Evolutionary conservation across 148 eudicot genomes (phyloP).

Genomic region (Pharnaceum exiguum): DNA sequence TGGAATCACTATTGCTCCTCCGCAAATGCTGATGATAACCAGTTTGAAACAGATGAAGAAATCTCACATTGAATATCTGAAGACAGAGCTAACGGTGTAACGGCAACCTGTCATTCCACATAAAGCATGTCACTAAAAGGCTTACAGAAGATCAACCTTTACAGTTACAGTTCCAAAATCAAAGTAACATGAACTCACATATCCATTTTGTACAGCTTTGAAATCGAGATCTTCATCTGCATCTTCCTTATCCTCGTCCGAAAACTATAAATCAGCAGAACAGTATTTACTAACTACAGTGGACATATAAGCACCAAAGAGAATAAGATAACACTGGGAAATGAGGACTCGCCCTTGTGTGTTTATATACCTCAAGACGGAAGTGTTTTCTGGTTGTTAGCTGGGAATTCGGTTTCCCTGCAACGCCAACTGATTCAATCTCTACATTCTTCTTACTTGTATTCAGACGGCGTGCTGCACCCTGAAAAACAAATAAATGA

Average conservation of each 20-base stretch:
- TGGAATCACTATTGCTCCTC: constrained; percentile 19
- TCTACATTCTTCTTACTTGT: constrained; percentile 72
- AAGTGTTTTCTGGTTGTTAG: constrained; percentile 60
- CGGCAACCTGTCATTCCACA: constrained; percentile 27
- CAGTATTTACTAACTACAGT: neutral
- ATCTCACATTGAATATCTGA: constrained; percentile 27
- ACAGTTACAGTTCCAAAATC: neutral
- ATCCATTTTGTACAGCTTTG: constrained; percentile 78
- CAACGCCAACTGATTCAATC: constrained; percentile 85
- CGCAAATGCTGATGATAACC: constrained; percentile 29
- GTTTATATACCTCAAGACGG: constrained; percentile 71
- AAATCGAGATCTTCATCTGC: constrained; percentile 78
- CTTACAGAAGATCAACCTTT: neutral
- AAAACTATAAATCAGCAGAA: constrained; percentile 41
- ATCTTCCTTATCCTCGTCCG: constrained; percentile 53
- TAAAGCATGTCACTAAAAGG: neutral
- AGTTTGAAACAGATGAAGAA: constrained; percentile 34
- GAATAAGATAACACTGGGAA: too few species aligned
- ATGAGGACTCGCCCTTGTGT: too few species aligned
- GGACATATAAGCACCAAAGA: neutral
- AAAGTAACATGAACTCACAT: constrained; percentile 38
- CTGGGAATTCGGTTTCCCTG: constrained; percentile 52
- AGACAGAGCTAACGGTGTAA: constrained; percentile 38
- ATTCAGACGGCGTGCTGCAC: constrained; percentile 83
- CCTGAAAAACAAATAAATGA: constrained; percentile 37